phyloP scores from a whole-genome alignment of 108 stramenopile species.

The Hondaea fermentalgiana region DNA sequence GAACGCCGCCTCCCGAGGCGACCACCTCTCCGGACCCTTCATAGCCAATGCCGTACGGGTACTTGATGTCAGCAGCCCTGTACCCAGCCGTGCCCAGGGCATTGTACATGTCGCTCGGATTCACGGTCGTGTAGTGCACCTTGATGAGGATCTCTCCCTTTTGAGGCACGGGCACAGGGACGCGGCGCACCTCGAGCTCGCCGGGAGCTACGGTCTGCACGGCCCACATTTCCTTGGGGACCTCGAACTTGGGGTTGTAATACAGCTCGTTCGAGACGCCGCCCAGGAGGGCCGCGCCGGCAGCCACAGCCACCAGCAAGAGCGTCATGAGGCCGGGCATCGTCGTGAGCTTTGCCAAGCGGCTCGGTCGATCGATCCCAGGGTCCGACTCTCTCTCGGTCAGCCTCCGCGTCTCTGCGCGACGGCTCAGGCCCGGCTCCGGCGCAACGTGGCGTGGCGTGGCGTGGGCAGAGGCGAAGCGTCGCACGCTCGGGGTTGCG shows the following conservation, averaged over 20 bases:
- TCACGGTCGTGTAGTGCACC: constrained; percentile 40
- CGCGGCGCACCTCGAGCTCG: constrained; percentile 40
- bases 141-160: constrained; percentile 37
- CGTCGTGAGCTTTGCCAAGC: too few species aligned
- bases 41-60: constrained; percentile 42
- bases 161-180: constrained; percentile 35
- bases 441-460: too few species aligned
- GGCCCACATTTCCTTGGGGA: constrained; percentile 4
- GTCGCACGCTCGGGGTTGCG: too few species aligned
- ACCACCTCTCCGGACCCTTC: constrained; percentile 53
- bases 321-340: background rate
- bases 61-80: constrained; percentile 8
- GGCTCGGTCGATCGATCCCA: too few species aligned
- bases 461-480: too few species aligned
- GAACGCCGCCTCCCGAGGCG: constrained; percentile 36
- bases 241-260: background rate
- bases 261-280: background rate
- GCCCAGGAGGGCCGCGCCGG: background rate
- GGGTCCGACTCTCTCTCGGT: too few species aligned
- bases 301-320: background rate
- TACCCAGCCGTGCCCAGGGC: background rate
- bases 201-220: constrained; percentile 26
- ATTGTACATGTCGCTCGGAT: constrained; percentile 38
- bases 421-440: too few species aligned
- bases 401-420: too few species aligned